Evolutionary conservation across 2,329 filamentous ascomycete species (phyloP).

Genomic region (Chalaropsis ovoidea): DNA sequence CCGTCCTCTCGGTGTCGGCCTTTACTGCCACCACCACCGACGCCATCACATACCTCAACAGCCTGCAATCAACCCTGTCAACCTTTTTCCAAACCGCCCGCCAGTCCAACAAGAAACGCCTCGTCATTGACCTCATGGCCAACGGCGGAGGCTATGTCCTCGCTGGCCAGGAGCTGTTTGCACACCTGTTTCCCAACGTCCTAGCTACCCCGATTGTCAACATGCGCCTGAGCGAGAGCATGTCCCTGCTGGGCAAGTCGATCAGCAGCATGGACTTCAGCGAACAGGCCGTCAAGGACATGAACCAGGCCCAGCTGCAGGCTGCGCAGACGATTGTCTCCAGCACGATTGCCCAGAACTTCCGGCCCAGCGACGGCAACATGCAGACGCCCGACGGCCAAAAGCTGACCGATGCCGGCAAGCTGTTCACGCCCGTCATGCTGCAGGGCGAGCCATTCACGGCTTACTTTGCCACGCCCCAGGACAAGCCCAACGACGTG

Average conservation of each 20-base stretch:
- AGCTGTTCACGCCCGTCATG: constrained; percentile 32
- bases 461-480: constrained; percentile 37
- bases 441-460: constrained; percentile 43
- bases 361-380: constrained; percentile 35
- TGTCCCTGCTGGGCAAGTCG: constrained; percentile 36
- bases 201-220: constrained; percentile 42
- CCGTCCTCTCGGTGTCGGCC: constrained; percentile 30
- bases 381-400: constrained; percentile 39
- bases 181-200: constrained; percentile 44
- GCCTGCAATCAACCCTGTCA: constrained; percentile 31
- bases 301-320: constrained; percentile 33
- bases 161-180: constrained; percentile 53
- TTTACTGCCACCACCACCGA: constrained; percentile 29
- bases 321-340: constrained; percentile 40
- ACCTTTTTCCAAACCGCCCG: constrained; percentile 31
- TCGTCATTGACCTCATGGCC: constrained; percentile 48
- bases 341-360: constrained; percentile 37
- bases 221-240: constrained; percentile 41
- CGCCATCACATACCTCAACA: constrained; percentile 28
- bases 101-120: constrained; percentile 46
- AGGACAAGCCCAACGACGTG: constrained; percentile 31
- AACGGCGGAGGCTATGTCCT: constrained; percentile 52
- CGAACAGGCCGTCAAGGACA: constrained; percentile 29
- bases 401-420: constrained; percentile 30
- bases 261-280: constrained; percentile 31